phyloP scores from a whole-genome alignment of 345 rosid species.

The Corymbia maculata region DNA sequence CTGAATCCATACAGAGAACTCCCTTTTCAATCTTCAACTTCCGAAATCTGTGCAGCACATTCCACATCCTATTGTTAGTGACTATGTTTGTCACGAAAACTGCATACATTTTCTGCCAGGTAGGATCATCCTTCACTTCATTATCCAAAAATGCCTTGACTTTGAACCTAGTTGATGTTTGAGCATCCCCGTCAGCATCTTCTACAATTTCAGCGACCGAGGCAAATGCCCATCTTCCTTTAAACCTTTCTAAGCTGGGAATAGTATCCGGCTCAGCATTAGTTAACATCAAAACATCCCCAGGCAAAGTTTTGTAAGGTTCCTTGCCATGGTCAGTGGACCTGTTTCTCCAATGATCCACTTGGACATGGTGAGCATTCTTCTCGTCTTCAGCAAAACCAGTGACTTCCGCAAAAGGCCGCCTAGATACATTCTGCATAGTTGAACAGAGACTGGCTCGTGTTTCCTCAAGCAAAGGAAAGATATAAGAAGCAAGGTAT shows the following conservation, averaged over 20 bases:
- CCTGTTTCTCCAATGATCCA: conserved; percentile 4
- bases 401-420: neutral
- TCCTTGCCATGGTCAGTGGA: neutral
- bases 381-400: neutral
- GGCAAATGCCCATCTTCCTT: conserved; percentile 4
- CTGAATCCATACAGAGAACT: neutral
- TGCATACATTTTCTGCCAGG: neutral
- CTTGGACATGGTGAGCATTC: neutral
- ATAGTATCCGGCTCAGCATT: neutral
- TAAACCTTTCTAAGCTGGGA: neutral
- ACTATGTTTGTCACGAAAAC: neutral
- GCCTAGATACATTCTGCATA: neutral
- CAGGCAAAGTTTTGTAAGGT: neutral
- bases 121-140: neutral
- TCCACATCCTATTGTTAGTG: neutral
- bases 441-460: conserved; percentile 1
- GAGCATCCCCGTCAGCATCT: neutral
- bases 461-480: conserved; percentile 7
- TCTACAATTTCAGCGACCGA: neutral
- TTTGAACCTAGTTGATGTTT: neutral
- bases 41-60: neutral
- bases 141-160: neutral
- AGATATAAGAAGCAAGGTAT: neutral
- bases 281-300: conserved; percentile 3
- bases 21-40: neutral